Evolutionary conservation across 495 filamentous ascomycete species (phyloP), one percentile per base, ranked within the genome.

Genomic region (Pseudotulostoma volvatum): DNA sequence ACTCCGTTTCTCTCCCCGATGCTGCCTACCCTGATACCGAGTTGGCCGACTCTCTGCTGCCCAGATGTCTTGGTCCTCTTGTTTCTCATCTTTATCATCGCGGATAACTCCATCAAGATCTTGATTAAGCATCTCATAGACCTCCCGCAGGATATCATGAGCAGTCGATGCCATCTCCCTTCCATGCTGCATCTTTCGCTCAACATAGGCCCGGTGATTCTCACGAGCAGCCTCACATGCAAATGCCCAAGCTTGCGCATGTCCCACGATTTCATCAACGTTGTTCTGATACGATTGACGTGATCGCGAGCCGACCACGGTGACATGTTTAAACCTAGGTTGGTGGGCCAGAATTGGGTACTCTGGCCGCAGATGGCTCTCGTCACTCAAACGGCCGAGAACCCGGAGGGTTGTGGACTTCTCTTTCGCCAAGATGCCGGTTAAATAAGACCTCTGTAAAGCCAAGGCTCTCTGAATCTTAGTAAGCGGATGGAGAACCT

Each of bases 341-440:
- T 66, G 64, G 9, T 51, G 55, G 13, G 60, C 55, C 1, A 67
- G 60, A 33, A 73, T 51, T 1, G 77, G 74, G 39, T 79, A 73
- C 30, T 68, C 63, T 0, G 71, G 74, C 1, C 83, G 66, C 3
- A 84, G 62, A 39, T 81, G 76, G 46, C 76, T 81, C 44, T 84
- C 79, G 23, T 82, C 73, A 9, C 65, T 63, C 1, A 83, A 55
- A 21, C 73, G 76, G 35, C 72, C 67, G 8, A 83, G 55, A 0
- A 55, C 51, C 39, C 73, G 68, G 30, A 66, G 60, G 7, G 67
- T 66, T 1, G 74, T 74, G 14, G 66, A 64, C 37, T 74, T 66
- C 39, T 81, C 74, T 44, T 70, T 75, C 2, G 65, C 51, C 11
- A 84, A 59, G 18, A 67, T 50, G 7, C 59, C 63, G 25, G 70